Conservation (phyloP, 1,139 yeast species). For the Yamadazyma triangularis region DNA sequence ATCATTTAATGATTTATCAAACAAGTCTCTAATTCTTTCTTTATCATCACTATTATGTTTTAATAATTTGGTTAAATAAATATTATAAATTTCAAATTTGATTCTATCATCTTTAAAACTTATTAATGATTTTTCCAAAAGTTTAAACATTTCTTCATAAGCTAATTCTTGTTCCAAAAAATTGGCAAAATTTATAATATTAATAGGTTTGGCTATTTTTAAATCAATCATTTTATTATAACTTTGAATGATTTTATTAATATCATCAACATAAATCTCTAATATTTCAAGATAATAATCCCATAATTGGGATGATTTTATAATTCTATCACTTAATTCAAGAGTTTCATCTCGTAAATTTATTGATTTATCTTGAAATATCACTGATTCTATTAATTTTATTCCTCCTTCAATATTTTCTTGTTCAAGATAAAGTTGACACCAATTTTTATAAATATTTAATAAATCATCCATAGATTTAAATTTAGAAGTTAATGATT, state of each 20-base stretch:
- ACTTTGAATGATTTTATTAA: conserved; percentile 25
- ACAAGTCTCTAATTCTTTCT: conserved; percentile 69
- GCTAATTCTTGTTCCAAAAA: conserved; percentile 50
- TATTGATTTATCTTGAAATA: no score
- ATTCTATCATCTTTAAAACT: conserved; percentile 58
- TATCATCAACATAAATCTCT: conserved; percentile 49
- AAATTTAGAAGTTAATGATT: conserved; percentile 71
- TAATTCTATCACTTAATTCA: conserved; percentile 16
- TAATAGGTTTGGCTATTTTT: conserved; percentile 67
- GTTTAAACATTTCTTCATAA: conserved; percentile 51
- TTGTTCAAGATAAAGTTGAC: conserved; percentile 54
- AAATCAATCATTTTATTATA: conserved; percentile 60
- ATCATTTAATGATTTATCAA: conserved; percentile 49
- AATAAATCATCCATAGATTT: conserved; percentile 60
- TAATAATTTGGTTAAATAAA: conserved; percentile 55
- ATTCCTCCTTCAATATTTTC: conserved; percentile 46
- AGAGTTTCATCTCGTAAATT: no score
- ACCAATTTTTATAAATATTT: conserved; percentile 68
- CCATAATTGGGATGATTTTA: conserved; percentile 67
- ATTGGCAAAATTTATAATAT: conserved; percentile 62
- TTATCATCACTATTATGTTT: conserved; percentile 24
- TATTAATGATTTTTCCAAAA: conserved; percentile 65
- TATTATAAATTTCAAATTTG: conserved; percentile 65
- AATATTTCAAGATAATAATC: conserved; percentile 66
- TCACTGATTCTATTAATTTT: conserved; percentile 47